phyloP scores from a whole-genome alignment of 805 yeast genomes.

The Saturnispora zaruensis region DNA sequence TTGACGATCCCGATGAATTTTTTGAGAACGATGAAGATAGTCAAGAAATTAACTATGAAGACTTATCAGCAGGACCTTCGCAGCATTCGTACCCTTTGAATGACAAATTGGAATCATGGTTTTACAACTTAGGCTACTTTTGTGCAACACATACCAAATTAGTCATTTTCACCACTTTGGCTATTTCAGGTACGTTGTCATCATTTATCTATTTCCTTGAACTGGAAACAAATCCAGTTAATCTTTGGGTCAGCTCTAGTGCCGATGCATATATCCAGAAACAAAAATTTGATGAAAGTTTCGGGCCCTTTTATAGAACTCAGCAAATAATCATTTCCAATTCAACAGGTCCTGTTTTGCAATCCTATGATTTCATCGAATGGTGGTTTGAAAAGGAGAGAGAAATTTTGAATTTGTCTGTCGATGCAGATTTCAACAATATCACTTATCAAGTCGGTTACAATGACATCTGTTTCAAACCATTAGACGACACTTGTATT shows the following conservation, averaged over 20 bases:
- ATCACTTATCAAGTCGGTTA: constrained; percentile 27
- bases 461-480: constrained; percentile 74
- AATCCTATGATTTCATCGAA: constrained; percentile 52
- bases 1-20: constrained; percentile 12
- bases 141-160: constrained; percentile 56
- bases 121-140: constrained; percentile 43
- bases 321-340: constrained; percentile 75
- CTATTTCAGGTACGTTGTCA: constrained; percentile 39
- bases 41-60: constrained; percentile 2
- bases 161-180: constrained; percentile 36
- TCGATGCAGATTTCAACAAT: constrained; percentile 10
- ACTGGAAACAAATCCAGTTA: constrained; percentile 72
- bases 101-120: constrained; percentile 36
- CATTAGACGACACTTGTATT: constrained; percentile 71
- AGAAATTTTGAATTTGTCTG: constrained; percentile 34
- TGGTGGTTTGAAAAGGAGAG: constrained; percentile 89
- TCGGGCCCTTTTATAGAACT: constrained; percentile 87
- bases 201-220: constrained; percentile 43
- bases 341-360: constrained; percentile 55
- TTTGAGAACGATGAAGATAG: neutral
- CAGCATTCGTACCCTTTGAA: constrained; percentile 40
- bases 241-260: constrained; percentile 80
- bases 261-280: constrained; percentile 65
- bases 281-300: constrained; percentile 61
- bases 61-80: constrained; percentile 12